These are phyloP conservation scores for Gastrolobium bilobum DNA, from an alignment of 306 rosid genomes.

Conservation along the genomic window DNA sequence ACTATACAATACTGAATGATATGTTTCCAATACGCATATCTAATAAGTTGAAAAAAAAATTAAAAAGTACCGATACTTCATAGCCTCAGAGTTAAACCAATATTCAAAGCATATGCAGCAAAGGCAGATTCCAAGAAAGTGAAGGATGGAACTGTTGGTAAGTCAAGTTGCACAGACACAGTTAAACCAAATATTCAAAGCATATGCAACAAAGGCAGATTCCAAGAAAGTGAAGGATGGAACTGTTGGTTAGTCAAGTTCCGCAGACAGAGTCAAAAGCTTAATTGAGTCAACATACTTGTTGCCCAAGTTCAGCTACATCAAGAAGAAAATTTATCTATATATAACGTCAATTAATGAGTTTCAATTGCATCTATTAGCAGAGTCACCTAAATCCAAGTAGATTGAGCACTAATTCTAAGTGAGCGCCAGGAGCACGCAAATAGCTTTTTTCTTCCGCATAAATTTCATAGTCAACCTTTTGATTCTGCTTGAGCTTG, in stretches of 20 bases:
- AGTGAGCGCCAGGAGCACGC: background rate
- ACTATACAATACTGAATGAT: too few species aligned
- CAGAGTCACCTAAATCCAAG: background rate
- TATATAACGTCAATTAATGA: conserved; percentile 6
- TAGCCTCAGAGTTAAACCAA: too few species aligned
- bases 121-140: conserved; percentile 29
- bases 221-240: background rate
- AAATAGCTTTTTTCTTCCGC: background rate
- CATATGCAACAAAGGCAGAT: background rate
- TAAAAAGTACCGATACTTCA: too few species aligned
- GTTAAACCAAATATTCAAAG: too few species aligned
- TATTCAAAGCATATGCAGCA: background rate
- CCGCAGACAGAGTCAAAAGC: background rate
- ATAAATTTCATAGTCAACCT: background rate
- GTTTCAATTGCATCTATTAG: conserved; percentile 28
- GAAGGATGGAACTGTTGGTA: background rate
- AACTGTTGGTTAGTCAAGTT: background rate
- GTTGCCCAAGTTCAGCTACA: conserved; percentile 38
- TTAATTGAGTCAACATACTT: conserved; percentile 28
- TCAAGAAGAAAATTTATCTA: conserved; percentile 26
- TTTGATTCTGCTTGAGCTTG: background rate
- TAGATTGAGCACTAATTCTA: conserved; percentile 1
- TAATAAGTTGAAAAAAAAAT: too few species aligned
- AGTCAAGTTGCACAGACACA: background rate
- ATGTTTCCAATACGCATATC: too few species aligned